Conservation (phyloP, 345 rosid species). For the Euphorbia peplus region DNA sequence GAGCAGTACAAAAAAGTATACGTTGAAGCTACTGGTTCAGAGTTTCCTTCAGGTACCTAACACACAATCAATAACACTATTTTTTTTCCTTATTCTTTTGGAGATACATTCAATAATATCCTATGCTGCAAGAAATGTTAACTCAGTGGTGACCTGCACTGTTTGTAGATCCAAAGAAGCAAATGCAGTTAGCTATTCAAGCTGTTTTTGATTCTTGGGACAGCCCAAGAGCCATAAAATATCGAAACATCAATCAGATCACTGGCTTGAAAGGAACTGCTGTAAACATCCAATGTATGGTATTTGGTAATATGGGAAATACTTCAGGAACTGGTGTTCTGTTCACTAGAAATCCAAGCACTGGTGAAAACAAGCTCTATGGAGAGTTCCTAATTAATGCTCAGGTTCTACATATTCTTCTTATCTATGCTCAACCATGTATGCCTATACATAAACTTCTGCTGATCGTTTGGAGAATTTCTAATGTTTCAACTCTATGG, state of each 20-base stretch:
- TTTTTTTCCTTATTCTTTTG: too few species aligned
- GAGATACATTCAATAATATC: background rate
- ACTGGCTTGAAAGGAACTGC: slow-evolving; percentile 88
- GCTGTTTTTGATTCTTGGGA: slow-evolving; percentile 98
- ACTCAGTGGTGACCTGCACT: background rate
- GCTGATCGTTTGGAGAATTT: background rate
- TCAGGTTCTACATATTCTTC: slow-evolving; percentile 49
- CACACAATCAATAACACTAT: background rate
- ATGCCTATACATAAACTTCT: background rate
- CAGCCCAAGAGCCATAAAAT: slow-evolving; percentile 77
- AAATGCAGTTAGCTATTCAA: slow-evolving; percentile 57
- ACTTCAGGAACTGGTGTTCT: slow-evolving; percentile 94
- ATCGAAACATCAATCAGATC: slow-evolving; percentile 84
- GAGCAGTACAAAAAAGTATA: slow-evolving; percentile 79
- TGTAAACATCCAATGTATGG: slow-evolving; percentile 92
- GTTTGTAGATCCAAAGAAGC: slow-evolving; percentile 66
- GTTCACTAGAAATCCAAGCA: slow-evolving; percentile 93
- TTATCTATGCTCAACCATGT: background rate
- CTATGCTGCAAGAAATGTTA: background rate
- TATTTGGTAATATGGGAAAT: slow-evolving; percentile 92
- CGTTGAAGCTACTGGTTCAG: slow-evolving; percentile 51
- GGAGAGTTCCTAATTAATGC: slow-evolving; percentile 94
- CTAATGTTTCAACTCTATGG: slow-evolving; percentile 9
- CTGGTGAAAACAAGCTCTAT: slow-evolving; percentile 81
- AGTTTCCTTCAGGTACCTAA: slow-evolving; percentile 77